Conservation (phyloP, 768 basidiomycete species). For the Naganishia vishniacii region DNA sequence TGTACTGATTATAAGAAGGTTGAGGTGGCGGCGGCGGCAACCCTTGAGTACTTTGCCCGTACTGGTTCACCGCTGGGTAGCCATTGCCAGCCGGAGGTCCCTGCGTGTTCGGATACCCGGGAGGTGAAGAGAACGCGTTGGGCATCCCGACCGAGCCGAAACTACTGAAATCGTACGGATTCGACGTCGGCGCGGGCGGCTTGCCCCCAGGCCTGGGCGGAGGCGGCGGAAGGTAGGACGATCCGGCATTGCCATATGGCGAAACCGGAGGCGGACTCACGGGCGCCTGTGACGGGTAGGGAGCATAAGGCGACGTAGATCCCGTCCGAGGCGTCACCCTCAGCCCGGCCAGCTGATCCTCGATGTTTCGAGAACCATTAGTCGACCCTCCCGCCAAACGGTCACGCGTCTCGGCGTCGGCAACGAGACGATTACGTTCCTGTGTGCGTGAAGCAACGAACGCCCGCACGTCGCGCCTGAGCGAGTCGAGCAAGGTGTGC, state of each 20-base stretch:
- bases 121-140: background rate
- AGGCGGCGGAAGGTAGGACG: slow-evolving; percentile 43
- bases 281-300: slow-evolving; percentile 22
- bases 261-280: slow-evolving; percentile 50
- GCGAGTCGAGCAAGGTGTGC: slow-evolving; percentile 57
- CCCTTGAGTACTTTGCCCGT: background rate
- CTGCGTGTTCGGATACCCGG: no score
- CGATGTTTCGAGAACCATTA: slow-evolving; percentile 34
- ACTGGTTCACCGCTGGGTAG: background rate
- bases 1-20: background rate
- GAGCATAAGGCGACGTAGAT: slow-evolving; percentile 30
- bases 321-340: slow-evolving; percentile 12
- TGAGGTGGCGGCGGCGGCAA: background rate
- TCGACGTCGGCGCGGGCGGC: slow-evolving; percentile 35
- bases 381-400: slow-evolving; percentile 54
- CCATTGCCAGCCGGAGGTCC: background rate
- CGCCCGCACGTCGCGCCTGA: slow-evolving; percentile 58
- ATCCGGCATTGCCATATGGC: slow-evolving; percentile 50
- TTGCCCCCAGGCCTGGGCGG: slow-evolving; percentile 37
- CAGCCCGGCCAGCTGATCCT: slow-evolving; percentile 32
- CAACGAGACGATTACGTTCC: slow-evolving; percentile 66
- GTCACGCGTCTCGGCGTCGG: slow-evolving; percentile 67
- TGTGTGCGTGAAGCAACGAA: slow-evolving; percentile 62
- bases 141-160: slow-evolving; percentile 21
- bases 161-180: slow-evolving; percentile 40